Percentiles rank a stretch among this genome's conserved stretches.
These are phyloP conservation scores for Oxyria digyna DNA, from an alignment of 148 eudicot genomes.

Conservation along the genomic window DNA sequence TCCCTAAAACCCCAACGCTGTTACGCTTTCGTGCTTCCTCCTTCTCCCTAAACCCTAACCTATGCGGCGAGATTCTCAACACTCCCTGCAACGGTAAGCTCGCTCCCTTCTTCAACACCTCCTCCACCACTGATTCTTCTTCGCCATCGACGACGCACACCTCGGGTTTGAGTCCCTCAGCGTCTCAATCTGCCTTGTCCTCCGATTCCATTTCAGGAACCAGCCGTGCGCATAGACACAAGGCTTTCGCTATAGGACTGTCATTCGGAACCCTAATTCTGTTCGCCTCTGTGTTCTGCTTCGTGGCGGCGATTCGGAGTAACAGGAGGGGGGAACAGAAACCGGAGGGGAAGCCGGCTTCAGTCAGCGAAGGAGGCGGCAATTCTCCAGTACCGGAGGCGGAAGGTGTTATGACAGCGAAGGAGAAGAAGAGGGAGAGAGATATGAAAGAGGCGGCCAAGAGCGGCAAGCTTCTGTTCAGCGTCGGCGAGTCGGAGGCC, in stretches of 20 bases:
- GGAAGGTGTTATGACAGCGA: not conserved
- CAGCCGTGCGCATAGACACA: conserved; percentile 13
- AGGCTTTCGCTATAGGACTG: conserved; percentile 26
- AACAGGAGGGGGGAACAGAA: conserved; percentile 9
- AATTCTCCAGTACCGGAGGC: conserved; percentile 1
- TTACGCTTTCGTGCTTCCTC: conserved; percentile 25
- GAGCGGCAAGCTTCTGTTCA: conserved; percentile 47
- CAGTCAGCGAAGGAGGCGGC: not conserved
- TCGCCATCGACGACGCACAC: conserved; percentile 12
- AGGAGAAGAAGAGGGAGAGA: conserved; percentile 9
- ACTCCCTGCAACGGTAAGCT: conserved; percentile 23
- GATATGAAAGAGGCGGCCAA: conserved; percentile 13
- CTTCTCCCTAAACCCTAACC: conserved; percentile 36
- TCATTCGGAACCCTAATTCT: conserved; percentile 27
- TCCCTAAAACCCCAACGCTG: conserved; percentile 41
- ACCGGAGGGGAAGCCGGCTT: not conserved
- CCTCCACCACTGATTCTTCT: conserved; percentile 16
- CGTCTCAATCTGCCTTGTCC: conserved; percentile 21
- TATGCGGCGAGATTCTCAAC: conserved; percentile 52
- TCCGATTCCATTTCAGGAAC: conserved; percentile 20
- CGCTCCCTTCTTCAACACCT: conserved; percentile 50
- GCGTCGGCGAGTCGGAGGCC: conserved; percentile 32
- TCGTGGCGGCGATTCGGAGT: conserved; percentile 20
- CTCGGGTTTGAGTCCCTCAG: conserved; percentile 8
- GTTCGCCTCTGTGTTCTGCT: conserved; percentile 27